Evolutionary conservation across 2,329 filamentous ascomycete species (phyloP), one percentile per base, ranked within the genome.

Genomic region (Pseudohalonectria lignicola): DNA sequence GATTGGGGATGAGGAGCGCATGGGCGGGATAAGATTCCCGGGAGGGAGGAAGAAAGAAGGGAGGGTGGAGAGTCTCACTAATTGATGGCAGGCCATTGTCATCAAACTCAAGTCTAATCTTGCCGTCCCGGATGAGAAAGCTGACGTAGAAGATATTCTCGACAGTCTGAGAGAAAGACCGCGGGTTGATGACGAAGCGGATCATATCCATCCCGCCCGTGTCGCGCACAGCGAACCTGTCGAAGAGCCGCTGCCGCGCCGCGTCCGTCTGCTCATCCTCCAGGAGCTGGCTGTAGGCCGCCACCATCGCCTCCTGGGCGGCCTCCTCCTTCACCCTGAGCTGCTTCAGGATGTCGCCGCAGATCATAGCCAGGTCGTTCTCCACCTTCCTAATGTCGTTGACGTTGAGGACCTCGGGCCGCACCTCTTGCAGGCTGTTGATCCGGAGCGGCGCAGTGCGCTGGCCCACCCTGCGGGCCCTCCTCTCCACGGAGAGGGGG

Each of bases 131-230:
- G 42, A 96, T 86, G 43, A 98, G 63, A 53, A 98, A 98, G 54
- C 86, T 93, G 48, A 94, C 76, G 55, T 96, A 96, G 59, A 98
- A 98, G 50, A 98, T 68, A 50, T 98, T 98, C 56, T 98, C 92
- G 6, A 98, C 79, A 0, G 87, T 94, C 59, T 98, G 92, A 0
- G 86, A 86, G 51, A 96, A 98, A 1, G 86, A 94, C 29, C 66
- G 66, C 1, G 92, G 92, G 49, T 98, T 94, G 45, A 96, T 74
- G 30, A 87, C 85, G 48, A 95, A 96, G 37, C 82, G 78, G 56
- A 95, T 82, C 11, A 95, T 61, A 36, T 84, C 77, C 4, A 94
- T 74, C 13, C 85, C 84, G 2, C 79, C 79, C 2, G 78, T 77
- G 15, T 70, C 67, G 11, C 77, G 71, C 12, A 94, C 63, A 3